phyloP scores from a whole-genome alignment of 345 rosid species.

The Rhizophora mangle region DNA sequence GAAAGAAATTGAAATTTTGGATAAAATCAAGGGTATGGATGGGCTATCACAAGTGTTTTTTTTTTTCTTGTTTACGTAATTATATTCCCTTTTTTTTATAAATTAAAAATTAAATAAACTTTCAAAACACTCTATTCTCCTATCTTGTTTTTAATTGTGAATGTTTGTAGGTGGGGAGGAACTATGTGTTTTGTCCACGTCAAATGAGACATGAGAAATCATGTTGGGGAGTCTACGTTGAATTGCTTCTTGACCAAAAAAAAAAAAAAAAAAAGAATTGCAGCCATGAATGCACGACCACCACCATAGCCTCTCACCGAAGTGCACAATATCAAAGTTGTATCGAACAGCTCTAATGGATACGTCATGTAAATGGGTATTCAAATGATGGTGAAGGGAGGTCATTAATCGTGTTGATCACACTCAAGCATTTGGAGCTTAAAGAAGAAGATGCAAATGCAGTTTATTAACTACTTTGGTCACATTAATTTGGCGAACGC shows the following conservation, averaged over 20 bases:
- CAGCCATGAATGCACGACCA: constrained; percentile 35
- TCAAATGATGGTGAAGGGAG: constrained; percentile 31
- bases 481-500: constrained; percentile 53
- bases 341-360: constrained; percentile 35
- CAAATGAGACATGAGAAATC: too few species aligned
- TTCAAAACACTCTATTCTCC: too few species aligned
- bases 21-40: too few species aligned
- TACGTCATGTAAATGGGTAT: constrained; percentile 24
- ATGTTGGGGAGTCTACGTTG: too few species aligned
- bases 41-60: too few species aligned
- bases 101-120: too few species aligned
- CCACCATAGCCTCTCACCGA: constrained; percentile 41
- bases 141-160: too few species aligned
- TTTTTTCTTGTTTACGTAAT: too few species aligned
- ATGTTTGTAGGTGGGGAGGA: too few species aligned
- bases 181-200: too few species aligned
- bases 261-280: constrained; percentile 36
- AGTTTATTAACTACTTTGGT: constrained; percentile 41
- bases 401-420: constrained; percentile 28
- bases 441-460: constrained; percentile 54
- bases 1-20: too few species aligned
- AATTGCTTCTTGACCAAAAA: constrained; percentile 21
- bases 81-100: too few species aligned
- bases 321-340: constrained; percentile 46
- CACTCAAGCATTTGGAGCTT: constrained; percentile 41